Base-by-base conservation (phyloP, 441 rosid genomes). In the Capsella rubella region DNA sequence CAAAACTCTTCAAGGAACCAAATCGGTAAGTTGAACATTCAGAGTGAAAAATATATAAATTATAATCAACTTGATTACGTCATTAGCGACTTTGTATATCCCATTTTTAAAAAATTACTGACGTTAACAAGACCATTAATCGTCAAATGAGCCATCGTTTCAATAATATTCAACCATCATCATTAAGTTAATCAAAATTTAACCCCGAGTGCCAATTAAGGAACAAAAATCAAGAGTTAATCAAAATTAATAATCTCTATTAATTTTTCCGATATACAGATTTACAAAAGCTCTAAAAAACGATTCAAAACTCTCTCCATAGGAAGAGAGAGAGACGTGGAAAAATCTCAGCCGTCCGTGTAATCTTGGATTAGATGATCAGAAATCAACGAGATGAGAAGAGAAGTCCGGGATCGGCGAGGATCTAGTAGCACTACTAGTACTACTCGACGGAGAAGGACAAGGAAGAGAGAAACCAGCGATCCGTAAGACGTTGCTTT, bases 361-460 rank as follows among this genome's bases (percentile, higher is more conserved):
- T 5, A 25, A 35, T 54, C 64, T 54, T 43, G 21, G 35, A 53
- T 42, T 10, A 31, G 37, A 62, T 43, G 2, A 76, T 76, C 71
- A 76, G 71, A 76, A 76, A 63, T 76, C 79, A 27, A 76, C 79
- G 21, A 76, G 79, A 56, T 76, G 79, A 47, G 79, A 55, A 63
- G 79, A 76, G 3, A 63, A 76, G 16, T 76, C 79, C 0, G 79
- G 79, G 15, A 76, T 46, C 27, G 53, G 75, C 4, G 82, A 55
- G 1, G 76, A 73, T 13, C 80, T 57, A 55, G 9, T 56, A 5
- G 77, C 37, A 1, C 8, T 34, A 34, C 2, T 11, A 58, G 78
- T 18, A 58, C 77, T 18, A 56, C 61, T 70, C 64, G 60, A 51
- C 1, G 72, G 56, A 66, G 78, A 67, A 73, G 71, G 69, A 52